Evolutionary conservation across 495 filamentous ascomycete genomes (phyloP).

Genomic region (Niebla homalea): DNA sequence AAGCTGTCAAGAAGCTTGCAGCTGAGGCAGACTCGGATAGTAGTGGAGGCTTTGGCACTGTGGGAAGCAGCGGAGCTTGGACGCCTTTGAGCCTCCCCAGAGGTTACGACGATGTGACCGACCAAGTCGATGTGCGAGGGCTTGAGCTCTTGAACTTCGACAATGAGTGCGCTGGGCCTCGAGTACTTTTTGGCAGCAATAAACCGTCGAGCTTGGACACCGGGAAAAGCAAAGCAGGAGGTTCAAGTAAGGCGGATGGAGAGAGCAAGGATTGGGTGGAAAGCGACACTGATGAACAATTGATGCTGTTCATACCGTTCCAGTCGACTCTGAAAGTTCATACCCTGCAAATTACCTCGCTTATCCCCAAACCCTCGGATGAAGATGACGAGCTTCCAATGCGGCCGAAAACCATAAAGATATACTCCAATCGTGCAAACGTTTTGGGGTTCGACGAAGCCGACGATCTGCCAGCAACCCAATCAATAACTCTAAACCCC

Average conservation of each 20-base stretch:
- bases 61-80: constrained; percentile 42
- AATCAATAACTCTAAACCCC: constrained; percentile 55
- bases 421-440: constrained; percentile 77
- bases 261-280: constrained; percentile 77
- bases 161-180: constrained; percentile 49
- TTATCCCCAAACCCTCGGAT: constrained; percentile 42
- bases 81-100: constrained; percentile 58
- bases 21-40: constrained; percentile 48
- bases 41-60: constrained; percentile 31
- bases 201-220: constrained; percentile 51
- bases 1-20: constrained; percentile 58
- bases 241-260: constrained; percentile 21
- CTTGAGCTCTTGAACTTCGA: constrained; percentile 81
- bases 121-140: constrained; percentile 62
- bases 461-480: constrained; percentile 66
- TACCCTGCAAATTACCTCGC: constrained; percentile 76
- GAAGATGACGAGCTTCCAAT: constrained; percentile 63
- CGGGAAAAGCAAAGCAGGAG: constrained; percentile 41
- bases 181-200: constrained; percentile 54
- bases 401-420: constrained; percentile 70
- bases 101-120: constrained; percentile 72
- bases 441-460: constrained; percentile 93
- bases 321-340: constrained; percentile 81
- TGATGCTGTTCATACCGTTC: constrained; percentile 90
- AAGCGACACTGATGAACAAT: constrained; percentile 96